Evolutionary conservation across 495 filamentous ascomycete species (phyloP), one percentile per base, ranked within the genome.

Genomic region (Letharia columbiana): DNA sequence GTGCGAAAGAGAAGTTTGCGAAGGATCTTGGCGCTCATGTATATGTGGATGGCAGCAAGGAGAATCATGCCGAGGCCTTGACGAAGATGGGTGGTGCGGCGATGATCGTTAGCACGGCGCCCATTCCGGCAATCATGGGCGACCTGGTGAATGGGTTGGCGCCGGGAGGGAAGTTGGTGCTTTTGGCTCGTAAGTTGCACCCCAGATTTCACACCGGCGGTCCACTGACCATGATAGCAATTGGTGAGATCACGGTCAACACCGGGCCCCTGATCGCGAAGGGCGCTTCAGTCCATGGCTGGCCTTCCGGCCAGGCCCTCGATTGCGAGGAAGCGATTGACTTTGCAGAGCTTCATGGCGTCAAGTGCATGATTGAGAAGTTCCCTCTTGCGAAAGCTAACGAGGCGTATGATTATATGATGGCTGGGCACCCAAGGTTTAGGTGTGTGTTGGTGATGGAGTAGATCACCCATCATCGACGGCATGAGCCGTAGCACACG

Each of bases 261-360:
- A 83, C 82, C 5, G 63, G 67, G 0, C 41, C 75, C 12, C 63
- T 88, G 74, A 74, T 87, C 15, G 18, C 60, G 1, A 80, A 83
- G 70, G 83, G 78, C 42, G 47, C 77, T 17, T 81, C 78, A 17
- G 77, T 90, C 2, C 75, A 78, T 44, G 80, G 83, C 9, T 89
- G 83, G 81, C 83, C 85, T 0, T 78, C 75, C n/a, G 87, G 87
- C 0, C 81, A 87, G 56, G 81, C 83, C 0, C 71, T 81, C 6
- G 87, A 90, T 71, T 73, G 72, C 33, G 86, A 89, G 72, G 87
- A 90, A 69, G 79, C 87, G 0, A 83, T 89, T 59, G 71, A 64
- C 11, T 89, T 89, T 69, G 77, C 87, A 0, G 59, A 80, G 67
- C 69, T 78, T 23, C 80, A 87, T 49, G 77, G 77, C 9, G 76